Evolutionary conservation across 208 protist genomes (phyloP).

Genomic region (Lotmaria passim): DNA sequence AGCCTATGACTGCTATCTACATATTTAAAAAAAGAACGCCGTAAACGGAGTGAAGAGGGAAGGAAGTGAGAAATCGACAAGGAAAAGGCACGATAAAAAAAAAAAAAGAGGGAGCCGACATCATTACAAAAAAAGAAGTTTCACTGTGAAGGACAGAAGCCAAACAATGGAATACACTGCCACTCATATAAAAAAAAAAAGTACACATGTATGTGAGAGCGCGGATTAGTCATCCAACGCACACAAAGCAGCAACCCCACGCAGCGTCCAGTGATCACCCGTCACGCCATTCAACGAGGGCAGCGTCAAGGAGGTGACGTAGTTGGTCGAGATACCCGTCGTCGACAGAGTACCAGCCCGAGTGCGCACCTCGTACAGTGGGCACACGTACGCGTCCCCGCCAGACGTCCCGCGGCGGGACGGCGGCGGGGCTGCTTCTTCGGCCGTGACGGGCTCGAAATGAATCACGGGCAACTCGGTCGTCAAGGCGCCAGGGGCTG

Average conservation of each 20-base stretch:
- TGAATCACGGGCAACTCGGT: slow-evolving; percentile 85
- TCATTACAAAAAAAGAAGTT: too few relatives aligned
- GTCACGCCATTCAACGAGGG: slow-evolving; percentile 55
- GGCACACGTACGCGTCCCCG: slow-evolving; percentile 74
- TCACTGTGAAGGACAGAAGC: too few relatives aligned
- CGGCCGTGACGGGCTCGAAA: slow-evolving; percentile 83
- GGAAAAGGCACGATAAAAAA: too few relatives aligned
- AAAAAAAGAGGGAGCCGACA: too few relatives aligned
- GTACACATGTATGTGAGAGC: too few relatives aligned
- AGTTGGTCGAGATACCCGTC: slow-evolving; percentile 92
- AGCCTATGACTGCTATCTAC: too few relatives aligned
- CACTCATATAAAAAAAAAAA: too few relatives aligned
- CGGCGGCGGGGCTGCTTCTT: neutral
- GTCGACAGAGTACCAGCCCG: slow-evolving; percentile 90
- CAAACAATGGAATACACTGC: too few relatives aligned
- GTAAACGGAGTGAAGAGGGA: too few relatives aligned
- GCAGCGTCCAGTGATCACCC: slow-evolving; percentile 91
- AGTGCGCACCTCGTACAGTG: slow-evolving; percentile 93
- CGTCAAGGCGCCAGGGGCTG: slow-evolving; percentile 80
- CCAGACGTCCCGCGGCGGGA: neutral
- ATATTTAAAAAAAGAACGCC: too few relatives aligned
- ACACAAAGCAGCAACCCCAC: slow-evolving; percentile 91
- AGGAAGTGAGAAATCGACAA: too few relatives aligned
- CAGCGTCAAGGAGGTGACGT: slow-evolving; percentile 83
- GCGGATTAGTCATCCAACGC: slow-evolving; percentile 79